phyloP scores from a whole-genome alignment of 441 rosid species.

The Bocquillonia castaneifolia region DNA sequence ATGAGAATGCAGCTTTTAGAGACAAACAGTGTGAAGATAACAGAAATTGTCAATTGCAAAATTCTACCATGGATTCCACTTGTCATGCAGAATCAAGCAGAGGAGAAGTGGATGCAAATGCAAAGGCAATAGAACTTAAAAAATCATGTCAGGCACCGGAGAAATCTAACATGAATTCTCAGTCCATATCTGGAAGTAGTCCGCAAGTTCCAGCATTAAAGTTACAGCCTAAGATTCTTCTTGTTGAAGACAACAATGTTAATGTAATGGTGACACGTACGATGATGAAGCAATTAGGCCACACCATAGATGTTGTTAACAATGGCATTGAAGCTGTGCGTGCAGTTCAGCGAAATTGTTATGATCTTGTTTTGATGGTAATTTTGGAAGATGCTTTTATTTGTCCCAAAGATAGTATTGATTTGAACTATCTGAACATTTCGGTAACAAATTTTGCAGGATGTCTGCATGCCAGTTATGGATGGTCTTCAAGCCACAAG shows the following conservation, averaged over 20 bases:
- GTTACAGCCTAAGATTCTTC: constrained; percentile 69
- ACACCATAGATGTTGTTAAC: constrained; percentile 61
- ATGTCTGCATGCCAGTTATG: constrained; percentile 94
- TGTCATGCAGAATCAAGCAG: constrained; percentile 32
- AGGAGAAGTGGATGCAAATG: constrained; percentile 23
- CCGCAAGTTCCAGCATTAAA: constrained; percentile 29
- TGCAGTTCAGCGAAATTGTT: constrained; percentile 45
- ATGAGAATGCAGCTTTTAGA: constrained; percentile 27
- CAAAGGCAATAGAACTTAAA: constrained; percentile 31
- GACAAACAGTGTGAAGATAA: constrained; percentile 28
- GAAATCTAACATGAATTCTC: constrained; percentile 27
- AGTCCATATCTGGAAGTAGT: constrained; percentile 23
- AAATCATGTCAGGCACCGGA: constrained; percentile 35
- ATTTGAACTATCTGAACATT: background rate
- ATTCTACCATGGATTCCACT: constrained; percentile 20
- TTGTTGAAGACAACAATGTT: constrained; percentile 91
- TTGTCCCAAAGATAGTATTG: background rate
- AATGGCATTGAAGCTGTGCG: constrained; percentile 82
- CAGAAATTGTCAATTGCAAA: constrained; percentile 20
- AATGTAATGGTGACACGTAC: constrained; percentile 75
- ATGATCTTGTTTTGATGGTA: constrained; percentile 89
- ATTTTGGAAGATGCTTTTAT: constrained; percentile 6
- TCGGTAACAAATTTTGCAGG: constrained; percentile 40
- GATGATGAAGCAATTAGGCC: constrained; percentile 87
- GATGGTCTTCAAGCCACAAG: constrained; percentile 90